Conservation (phyloP, 345 rosid species). For the Odontarrhena argentea region DNA sequence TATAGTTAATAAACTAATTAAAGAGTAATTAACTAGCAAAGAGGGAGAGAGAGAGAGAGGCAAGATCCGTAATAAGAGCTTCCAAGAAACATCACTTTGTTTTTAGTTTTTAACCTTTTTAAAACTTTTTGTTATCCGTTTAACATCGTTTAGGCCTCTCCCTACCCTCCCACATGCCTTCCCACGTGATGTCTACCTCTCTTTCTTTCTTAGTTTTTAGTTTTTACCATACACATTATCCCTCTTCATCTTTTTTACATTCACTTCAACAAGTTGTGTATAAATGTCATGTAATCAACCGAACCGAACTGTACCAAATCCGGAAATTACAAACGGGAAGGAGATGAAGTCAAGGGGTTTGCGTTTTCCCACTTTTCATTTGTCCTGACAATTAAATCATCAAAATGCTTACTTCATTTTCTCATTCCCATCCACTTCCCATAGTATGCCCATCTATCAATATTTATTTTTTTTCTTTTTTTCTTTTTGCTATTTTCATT, state of each 20-base stretch:
- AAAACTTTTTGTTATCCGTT: slow-evolving; percentile 36
- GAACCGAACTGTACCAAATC: neutral
- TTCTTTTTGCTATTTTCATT: neutral
- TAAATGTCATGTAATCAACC: neutral
- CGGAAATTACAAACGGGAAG: neutral
- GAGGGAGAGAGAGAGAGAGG: slow-evolving; percentile 36
- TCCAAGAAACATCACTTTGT: slow-evolving; percentile 42
- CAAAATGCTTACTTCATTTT: slow-evolving; percentile 29
- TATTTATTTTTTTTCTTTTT: neutral
- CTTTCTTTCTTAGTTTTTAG: neutral
- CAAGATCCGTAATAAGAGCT: slow-evolving; percentile 82
- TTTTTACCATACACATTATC: slow-evolving; percentile 1
- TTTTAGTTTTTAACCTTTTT: neutral
- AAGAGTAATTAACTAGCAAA: slow-evolving; percentile 36
- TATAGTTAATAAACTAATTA: slow-evolving; percentile 22
- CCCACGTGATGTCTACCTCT: slow-evolving; percentile 40
- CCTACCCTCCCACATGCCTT: slow-evolving; percentile 41
- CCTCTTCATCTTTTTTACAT: neutral
- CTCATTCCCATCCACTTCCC: slow-evolving; percentile 37
- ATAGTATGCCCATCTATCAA: slow-evolving; percentile 26
- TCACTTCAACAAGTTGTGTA: slow-evolving; percentile 30
- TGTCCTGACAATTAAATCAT: slow-evolving; percentile 35
- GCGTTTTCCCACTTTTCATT: slow-evolving; percentile 33
- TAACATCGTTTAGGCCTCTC: slow-evolving; percentile 43
- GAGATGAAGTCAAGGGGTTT: slow-evolving; percentile 33